Base-by-base conservation (phyloP, 176 grass and related monocot genomes). In the Juncus inflexus region DNA sequence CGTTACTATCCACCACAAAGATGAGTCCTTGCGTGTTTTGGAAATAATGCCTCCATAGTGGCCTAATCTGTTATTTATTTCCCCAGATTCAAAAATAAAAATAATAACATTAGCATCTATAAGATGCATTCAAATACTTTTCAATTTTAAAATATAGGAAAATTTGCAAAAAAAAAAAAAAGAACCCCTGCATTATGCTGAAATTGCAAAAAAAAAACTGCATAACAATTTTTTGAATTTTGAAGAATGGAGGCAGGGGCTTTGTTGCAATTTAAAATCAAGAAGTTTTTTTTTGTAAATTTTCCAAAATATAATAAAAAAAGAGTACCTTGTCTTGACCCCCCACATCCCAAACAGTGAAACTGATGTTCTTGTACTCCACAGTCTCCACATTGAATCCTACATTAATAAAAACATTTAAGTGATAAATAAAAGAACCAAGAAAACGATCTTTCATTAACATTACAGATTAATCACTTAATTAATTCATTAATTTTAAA, bases 311-410 rank as follows among this genome's bases (percentile, higher is more conserved):
- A 55, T 68, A 40, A 73, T 42, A 5, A 0, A 60, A 36, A 43
- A 58, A 49, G 4, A 37, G 41, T 85, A 90, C 90, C 90, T 95
- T 95, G 80, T 95, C 90, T 80, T 95, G 90, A 86, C 90, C 90
- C 77, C 90, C 90, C 5, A 95, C 90, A 86, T 95, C 90, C 90
- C 90, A 95, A 2, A 95, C 90, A 12, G 86, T 95, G 83, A 95
- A 95, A 80, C 90, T 95, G 69, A 95, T 95, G 80, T 95, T 95
- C 83, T 95, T 95, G 80, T 95, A 95, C 58, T 90, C 87, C 6
- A 90, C 87, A 74, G 87, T 86, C 83, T 90, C 83, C 66, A 90
- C 87, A 69, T 86, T 90, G 54, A 90, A 92, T 4, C 89, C 89
- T 82, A 53, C 16, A 81, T 43, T 36, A 60, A 47, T 47, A 4